Base-by-base conservation (phyloP, 805 yeast species). In the Saccharomycopsis babjevae region DNA sequence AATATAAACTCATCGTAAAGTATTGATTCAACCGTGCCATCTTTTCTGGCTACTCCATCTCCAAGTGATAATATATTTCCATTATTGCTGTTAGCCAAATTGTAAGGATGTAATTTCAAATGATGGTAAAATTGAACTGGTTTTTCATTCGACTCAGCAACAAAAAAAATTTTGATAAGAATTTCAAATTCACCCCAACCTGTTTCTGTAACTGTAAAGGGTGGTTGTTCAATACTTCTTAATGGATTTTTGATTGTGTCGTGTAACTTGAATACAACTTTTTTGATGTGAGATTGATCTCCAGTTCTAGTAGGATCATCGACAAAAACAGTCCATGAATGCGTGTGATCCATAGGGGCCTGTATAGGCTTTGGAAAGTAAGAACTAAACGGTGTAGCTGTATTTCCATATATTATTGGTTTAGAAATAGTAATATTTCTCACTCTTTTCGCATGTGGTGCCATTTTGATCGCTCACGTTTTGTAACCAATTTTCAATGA, bases 131-230 rank as follows among this genome's bases (percentile, higher is more conserved):
- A 77, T 50, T 85, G 87, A 56, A 94, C 75, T 72, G 88, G 85
- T 75, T 94, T 94, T 70, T 94, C 99, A 66, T 85, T 86, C 16
- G 96, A 86, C 36, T 89, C 96, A n/a, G 85, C 80, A 43, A 84
- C 85, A 72, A 94, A 94, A 71, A 85, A 92, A 18, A 94, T 82
- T 70, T 92, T 89, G 60, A 94, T 85, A 42, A 88, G 83, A 64
- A 94, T 87, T 69, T 94, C 99, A 73, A 94, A 94, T 72, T 94
- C 99, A 66, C 99, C 99, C 99, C 99, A 94, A 0, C 99, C 99
- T 0, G 98, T 89, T 69, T 94, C 99, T 1, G 96, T 88, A 34
- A 94, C 90, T 71, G 91, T 96, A 68, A 87, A 94, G 0, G 99
- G 99, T 1, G 98, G 97, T 36, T 77, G 71, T 64, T 94, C 98